Percentiles rank a stretch among this genome's conserved stretches.
Evolutionary conservation across 768 basidiomycete species (phyloP).

Genomic region (Macrolepiota dolichaula): DNA sequence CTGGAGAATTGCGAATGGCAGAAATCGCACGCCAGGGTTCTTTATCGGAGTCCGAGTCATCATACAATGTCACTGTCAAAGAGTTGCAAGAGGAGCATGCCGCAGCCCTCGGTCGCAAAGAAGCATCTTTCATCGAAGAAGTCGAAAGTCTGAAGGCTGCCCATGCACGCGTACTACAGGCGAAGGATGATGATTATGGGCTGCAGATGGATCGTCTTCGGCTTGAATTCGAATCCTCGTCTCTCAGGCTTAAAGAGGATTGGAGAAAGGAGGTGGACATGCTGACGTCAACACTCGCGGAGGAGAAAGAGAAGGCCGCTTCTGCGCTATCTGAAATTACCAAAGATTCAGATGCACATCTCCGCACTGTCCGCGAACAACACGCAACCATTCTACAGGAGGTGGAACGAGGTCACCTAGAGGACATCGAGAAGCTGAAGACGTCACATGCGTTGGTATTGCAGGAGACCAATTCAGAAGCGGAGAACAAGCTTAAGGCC

Average conservation of each 20-base stretch:
- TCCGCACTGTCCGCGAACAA: slow-evolving; percentile 42
- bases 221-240: slow-evolving; percentile 51
- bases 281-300: slow-evolving; percentile 38
- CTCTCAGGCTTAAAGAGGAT: slow-evolving; percentile 54
- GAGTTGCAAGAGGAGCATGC: slow-evolving; percentile 73
- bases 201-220: slow-evolving; percentile 58
- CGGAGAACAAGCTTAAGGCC: slow-evolving; percentile 24
- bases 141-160: slow-evolving; percentile 63
- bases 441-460: slow-evolving; percentile 43
- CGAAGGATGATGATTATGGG: slow-evolving; percentile 60
- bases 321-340: slow-evolving; percentile 17
- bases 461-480: slow-evolving; percentile 21
- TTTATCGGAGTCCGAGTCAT: slow-evolving; percentile 69
- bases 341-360: slow-evolving; percentile 15
- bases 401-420: slow-evolving; percentile 52
- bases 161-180: slow-evolving; percentile 49
- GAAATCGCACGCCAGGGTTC: slow-evolving; percentile 76
- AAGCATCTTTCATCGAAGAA: slow-evolving; percentile 61
- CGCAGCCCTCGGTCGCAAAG: slow-evolving; percentile 62
- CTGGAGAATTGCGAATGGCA: slow-evolving; percentile 63
- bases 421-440: slow-evolving; percentile 48
- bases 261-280: slow-evolving; percentile 48
- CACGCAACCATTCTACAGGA: slow-evolving; percentile 53
- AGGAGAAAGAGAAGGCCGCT: slow-evolving; percentile 41
- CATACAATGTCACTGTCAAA: slow-evolving; percentile 57